Percentiles rank a stretch among this genome's conserved stretches.
phyloP scores from a whole-genome alignment of 176 grass and related monocot species.

The Carex scoparia region DNA sequence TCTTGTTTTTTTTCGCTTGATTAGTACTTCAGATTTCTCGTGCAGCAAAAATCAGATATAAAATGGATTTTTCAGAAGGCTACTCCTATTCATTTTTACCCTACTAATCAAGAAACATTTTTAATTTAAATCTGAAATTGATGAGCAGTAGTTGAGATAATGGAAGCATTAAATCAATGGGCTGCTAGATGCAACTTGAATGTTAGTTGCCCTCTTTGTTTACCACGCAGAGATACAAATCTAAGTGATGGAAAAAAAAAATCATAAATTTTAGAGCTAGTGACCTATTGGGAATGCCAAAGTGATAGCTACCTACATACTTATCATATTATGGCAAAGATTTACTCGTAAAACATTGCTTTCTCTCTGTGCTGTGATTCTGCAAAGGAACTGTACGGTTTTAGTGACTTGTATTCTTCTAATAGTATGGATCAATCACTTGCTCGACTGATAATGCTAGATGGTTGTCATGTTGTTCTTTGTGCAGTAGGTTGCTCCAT shows the following conservation, averaged over 20 bases:
- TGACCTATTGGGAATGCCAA: neutral
- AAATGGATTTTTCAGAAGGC: neutral
- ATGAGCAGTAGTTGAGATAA: constrained; percentile 26
- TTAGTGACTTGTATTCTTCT: neutral
- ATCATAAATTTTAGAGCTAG: neutral
- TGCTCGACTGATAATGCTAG: neutral
- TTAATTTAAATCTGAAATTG: neutral
- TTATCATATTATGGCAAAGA: neutral
- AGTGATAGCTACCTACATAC: neutral
- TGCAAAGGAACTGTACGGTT: neutral
- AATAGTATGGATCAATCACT: neutral
- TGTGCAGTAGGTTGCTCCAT: neutral
- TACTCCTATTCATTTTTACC: neutral
- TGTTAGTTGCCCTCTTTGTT: constrained; percentile 19
- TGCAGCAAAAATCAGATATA: neutral
- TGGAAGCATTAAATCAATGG: constrained; percentile 14
- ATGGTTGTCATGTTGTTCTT: neutral
- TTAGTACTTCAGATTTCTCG: neutral
- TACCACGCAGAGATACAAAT: neutral
- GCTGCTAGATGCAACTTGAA: constrained; percentile 1
- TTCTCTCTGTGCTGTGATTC: neutral
- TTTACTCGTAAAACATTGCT: neutral
- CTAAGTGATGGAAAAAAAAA: neutral
- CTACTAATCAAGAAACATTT: neutral
- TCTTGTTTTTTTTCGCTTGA: no score